Conservation (phyloP, 139 green algal genomes). For the Chlorella sp. region DNA sequence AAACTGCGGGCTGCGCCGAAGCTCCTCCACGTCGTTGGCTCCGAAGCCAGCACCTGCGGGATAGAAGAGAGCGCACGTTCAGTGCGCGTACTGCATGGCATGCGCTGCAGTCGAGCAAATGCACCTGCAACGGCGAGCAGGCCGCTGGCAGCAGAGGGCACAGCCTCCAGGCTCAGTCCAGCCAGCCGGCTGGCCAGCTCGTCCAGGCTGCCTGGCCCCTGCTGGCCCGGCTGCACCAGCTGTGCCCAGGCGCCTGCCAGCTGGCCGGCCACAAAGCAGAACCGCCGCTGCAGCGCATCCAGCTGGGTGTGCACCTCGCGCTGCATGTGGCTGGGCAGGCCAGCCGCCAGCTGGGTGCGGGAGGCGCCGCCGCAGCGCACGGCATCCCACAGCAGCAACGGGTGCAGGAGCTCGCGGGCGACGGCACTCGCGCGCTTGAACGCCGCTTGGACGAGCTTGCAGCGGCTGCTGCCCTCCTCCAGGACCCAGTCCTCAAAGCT, state of each 20-base stretch:
- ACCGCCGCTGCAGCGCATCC: neutral
- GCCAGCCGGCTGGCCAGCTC: neutral
- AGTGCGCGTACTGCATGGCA: too few species aligned
- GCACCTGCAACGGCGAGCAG: too few species aligned
- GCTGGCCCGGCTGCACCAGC: neutral
- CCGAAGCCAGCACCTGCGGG: neutral
- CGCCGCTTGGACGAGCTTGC: neutral
- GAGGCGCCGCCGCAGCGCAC: conserved; percentile 4
- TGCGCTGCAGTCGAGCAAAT: too few species aligned
- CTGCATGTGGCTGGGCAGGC: neutral
- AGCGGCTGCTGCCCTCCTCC: neutral
- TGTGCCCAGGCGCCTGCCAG: neutral
- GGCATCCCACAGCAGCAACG: neutral
- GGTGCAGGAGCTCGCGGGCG: neutral
- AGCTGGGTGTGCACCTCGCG: neutral
- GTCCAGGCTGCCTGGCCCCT: neutral
- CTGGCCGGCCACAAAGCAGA: neutral
- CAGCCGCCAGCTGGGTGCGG: neutral
- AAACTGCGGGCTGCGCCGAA: neutral
- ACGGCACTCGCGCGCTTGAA: neutral
- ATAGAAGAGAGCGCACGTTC: too few species aligned
- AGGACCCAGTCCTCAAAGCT: conserved; percentile 4
- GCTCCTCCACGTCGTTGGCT: neutral
- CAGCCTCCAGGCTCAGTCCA: neutral
- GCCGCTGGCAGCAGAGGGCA: too few species aligned